Evolutionary conservation across 306 rosid genomes (phyloP), one percentile per base, ranked within the genome.

Genomic region (Vicia villosa): DNA sequence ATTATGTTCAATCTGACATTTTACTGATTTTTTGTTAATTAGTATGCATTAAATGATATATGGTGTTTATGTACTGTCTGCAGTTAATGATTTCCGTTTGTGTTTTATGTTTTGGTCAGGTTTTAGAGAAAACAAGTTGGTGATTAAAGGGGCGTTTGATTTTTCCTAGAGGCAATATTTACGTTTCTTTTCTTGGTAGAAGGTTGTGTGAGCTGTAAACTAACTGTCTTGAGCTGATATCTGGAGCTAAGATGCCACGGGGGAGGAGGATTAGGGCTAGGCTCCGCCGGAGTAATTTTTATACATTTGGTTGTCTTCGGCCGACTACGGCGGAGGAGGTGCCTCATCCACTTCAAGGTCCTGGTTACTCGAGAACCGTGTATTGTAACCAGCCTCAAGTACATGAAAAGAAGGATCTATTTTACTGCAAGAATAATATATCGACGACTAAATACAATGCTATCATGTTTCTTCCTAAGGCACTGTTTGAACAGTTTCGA

Each of bases 401-500:
- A 57, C 96, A 87, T 80, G 82, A 79, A 26, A 89, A 64, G 80
- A 87, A 79, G 13, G 81, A 85, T 55, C 57, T 80, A 8, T 81
- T 76, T 57, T 91, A 94, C 76, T 73, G 95, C 80, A 63, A 81
- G 15, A 94, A 94, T 84, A 77, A 59, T 71, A 87, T 87, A 76
- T 94, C 99, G 41, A 94, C 99, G 5, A 94, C 99, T 2, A 94
- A 91, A 77, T 94, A 94, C 81, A 91, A 84, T 72, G 76, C 67
- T 9, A 62, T 84, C 38, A 80, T 96, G 0, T 94, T 94, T 84
- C 67, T 94, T 0, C 99, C 97, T 1, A 94, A 91, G 85, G 99
- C 99, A 22, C 86, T 94, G n/a, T 94, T 91, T 69, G 99, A 95
- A 80, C 99, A 95, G 68, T 95, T 95, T 73, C 84, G 99, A 32